Percentiles rank a stretch among this genome's conserved stretches.
phyloP scores from a whole-genome alignment of 306 rosid species.

The Hylodesmum podocarpum region DNA sequence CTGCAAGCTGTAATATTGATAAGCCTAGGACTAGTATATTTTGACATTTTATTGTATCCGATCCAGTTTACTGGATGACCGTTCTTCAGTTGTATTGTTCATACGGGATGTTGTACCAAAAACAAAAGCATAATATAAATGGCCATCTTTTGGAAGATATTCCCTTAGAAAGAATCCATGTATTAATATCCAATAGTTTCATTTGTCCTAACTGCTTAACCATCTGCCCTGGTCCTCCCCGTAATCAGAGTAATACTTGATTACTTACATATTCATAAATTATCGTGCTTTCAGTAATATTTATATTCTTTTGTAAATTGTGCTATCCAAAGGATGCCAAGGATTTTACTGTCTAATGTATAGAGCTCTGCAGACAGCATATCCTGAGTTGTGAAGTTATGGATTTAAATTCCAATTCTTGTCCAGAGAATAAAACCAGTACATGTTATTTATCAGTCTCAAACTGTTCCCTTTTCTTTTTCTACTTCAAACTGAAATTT shows the following conservation, averaged over 20 bases:
- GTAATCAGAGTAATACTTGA: not conserved
- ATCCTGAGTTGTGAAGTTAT: not conserved
- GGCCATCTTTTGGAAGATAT: not conserved
- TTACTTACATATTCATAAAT: not conserved
- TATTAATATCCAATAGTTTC: not conserved
- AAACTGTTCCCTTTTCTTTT: too few relatives aligned
- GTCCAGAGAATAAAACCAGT: not conserved
- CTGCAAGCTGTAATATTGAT: conserved; percentile 39
- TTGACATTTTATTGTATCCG: conserved; percentile 28
- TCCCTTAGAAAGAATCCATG: not conserved
- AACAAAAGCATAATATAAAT: conserved; percentile 17
- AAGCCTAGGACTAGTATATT: conserved; percentile 32
- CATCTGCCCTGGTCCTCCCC: not conserved
- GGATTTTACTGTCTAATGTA: not conserved
- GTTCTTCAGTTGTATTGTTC: conserved; percentile 33
- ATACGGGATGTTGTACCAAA: conserved; percentile 31
- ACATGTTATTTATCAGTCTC: not conserved
- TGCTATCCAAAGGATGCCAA: not conserved
- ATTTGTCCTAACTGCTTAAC: not conserved
- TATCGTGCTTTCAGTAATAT: not conserved
- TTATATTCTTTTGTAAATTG: not conserved
- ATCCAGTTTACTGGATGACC: conserved; percentile 15
- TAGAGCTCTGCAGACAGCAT: not conserved
- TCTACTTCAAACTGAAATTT: too few relatives aligned
- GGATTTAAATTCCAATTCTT: not conserved